Evolutionary conservation across 352 stramenopile species (phyloP).

Genomic region (Hyphochytrium catenoides): DNA sequence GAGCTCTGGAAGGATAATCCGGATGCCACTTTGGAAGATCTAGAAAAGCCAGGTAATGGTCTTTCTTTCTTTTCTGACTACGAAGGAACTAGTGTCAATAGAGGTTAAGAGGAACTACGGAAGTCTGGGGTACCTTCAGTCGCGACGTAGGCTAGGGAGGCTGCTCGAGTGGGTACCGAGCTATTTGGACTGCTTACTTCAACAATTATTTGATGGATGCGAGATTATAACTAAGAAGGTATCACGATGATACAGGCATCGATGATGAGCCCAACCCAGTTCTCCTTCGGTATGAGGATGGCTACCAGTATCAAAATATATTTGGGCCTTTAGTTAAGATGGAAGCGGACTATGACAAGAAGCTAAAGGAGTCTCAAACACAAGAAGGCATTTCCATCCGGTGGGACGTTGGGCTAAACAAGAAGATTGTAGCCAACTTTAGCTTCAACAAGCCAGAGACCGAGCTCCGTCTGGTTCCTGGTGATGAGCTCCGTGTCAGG

Average conservation of each 20-base stretch:
- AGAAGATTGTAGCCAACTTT: slow-evolving; percentile 89
- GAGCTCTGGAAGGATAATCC: slow-evolving; percentile 92
- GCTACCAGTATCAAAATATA: slow-evolving; percentile 99
- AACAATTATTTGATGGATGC: no score
- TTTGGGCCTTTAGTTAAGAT: slow-evolving; percentile 97
- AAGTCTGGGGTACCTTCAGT: no score
- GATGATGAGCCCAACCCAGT: slow-evolving; percentile 65
- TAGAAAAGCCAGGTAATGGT: slow-evolving; percentile 64
- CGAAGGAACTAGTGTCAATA: no score
- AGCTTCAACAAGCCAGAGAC: slow-evolving; percentile 63
- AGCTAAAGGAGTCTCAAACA: slow-evolving; percentile 91
- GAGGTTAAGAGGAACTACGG: no score
- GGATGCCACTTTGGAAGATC: slow-evolving; percentile 80
- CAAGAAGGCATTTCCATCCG: slow-evolving; percentile 74
- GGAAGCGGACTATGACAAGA: slow-evolving; percentile 98
- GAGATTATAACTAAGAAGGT: no score
- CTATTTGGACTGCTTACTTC: no score
- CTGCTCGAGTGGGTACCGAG: no score
- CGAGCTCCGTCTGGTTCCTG: slow-evolving; percentile 72
- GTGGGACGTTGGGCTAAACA: slow-evolving; percentile 88
- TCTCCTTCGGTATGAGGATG: slow-evolving; percentile 84
- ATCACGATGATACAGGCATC: slow-evolving; percentile 49
- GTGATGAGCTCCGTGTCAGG: slow-evolving; percentile 88
- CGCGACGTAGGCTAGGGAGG: no score
- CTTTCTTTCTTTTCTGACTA: no score